A percentile compares a stretch with the other conserved stretches of the same genome.
phyloP scores from a whole-genome alignment of 306 rosid species.

The Mimosa bimucronata region DNA sequence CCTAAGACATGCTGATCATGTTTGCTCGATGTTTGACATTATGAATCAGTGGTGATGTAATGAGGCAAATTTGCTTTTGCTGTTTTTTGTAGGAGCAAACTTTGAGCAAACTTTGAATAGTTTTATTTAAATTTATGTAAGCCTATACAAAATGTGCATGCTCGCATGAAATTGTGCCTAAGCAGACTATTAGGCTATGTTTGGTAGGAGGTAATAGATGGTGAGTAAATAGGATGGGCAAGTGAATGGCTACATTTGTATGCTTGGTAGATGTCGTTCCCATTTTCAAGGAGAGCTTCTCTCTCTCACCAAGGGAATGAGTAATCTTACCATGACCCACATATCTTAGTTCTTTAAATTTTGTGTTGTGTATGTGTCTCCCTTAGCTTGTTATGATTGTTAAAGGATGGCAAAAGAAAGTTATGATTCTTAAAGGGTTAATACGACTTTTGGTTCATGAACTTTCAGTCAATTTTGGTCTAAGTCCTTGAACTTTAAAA shows the following conservation, averaged over 20 bases:
- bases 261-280: background rate
- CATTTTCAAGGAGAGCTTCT: background rate
- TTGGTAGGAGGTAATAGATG: background rate
- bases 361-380: background rate
- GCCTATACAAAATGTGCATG: background rate
- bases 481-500: no score
- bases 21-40: conserved; percentile 25
- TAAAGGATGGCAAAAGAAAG: no score
- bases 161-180: background rate
- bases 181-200: background rate
- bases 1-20: background rate
- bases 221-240: background rate
- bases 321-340: background rate
- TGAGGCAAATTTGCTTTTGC: background rate
- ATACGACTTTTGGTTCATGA: no score
- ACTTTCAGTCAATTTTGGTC: no score
- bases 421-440: no score
- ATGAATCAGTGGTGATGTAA: background rate
- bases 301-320: background rate
- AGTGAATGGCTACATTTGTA: background rate
- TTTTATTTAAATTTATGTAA: background rate
- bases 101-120: no score
- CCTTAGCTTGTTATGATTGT: background rate
- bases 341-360: conserved; percentile 13
- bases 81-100: conserved; percentile 13